phyloP scores from a whole-genome alignment of 371 early-diverging fungal species.

The Syncephalastrum sp. region DNA sequence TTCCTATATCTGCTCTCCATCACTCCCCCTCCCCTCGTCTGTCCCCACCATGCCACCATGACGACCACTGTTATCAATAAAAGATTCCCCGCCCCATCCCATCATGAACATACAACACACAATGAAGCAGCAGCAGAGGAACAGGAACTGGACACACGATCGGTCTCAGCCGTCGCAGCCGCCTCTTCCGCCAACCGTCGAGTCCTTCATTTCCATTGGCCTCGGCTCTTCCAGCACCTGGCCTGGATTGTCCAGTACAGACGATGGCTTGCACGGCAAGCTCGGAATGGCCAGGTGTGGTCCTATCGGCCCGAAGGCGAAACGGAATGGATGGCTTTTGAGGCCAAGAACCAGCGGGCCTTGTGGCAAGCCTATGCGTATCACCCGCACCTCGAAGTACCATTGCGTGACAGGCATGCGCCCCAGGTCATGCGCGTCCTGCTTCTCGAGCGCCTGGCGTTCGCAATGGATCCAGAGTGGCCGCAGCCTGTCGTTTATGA shows the following conservation, averaged over 20 bases:
- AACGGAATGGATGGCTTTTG: conserved; percentile 13
- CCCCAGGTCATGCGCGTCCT: conserved; percentile 15
- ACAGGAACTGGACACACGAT: not conserved
- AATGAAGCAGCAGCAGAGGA: not conserved
- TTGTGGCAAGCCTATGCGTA: conserved; percentile 16
- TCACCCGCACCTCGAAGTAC: conserved; percentile 12
- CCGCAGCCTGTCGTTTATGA: conserved; percentile 23
- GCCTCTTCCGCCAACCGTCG: not conserved
- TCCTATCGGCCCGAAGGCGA: conserved; percentile 12
- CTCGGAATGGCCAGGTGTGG: conserved; percentile 10
- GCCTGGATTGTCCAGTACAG: conserved; percentile 1
- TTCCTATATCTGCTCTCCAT: too few species aligned
- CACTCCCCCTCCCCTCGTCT: too few species aligned
- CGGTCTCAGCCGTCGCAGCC: not conserved
- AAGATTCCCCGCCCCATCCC: too few species aligned
- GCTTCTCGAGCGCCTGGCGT: conserved; percentile 18
- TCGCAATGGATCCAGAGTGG: conserved; percentile 20
- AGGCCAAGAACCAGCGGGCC: conserved; percentile 16
- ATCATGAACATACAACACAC: too few species aligned
- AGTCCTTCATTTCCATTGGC: conserved; percentile 3
- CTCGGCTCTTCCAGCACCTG: conserved; percentile 3
- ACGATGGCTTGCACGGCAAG: conserved; percentile 2
- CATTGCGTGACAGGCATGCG: conserved; percentile 15
- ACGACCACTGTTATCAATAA: too few species aligned
- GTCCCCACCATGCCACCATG: too few species aligned